These are phyloP conservation scores for Brettanomyces custersianus DNA, from an alignment of 805 yeast species.

Conservation along the genomic window DNA sequence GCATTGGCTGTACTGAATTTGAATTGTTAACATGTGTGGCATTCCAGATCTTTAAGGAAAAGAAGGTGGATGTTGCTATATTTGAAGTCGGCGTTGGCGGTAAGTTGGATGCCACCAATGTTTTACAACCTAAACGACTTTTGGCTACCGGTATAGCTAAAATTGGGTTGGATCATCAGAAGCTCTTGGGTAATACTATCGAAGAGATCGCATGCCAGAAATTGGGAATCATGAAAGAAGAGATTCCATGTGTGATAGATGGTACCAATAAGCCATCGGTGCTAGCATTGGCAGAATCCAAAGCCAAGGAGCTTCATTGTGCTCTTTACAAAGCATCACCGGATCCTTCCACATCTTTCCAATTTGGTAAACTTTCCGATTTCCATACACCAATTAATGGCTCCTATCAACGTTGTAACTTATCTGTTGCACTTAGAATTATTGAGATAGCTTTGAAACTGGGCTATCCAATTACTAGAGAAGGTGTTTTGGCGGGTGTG, in stretches of 20 bases:
- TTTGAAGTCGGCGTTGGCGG: conserved; percentile 97
- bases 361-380: conserved; percentile 7
- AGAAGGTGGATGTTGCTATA: conserved; percentile 62
- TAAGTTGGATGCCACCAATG: conserved; percentile 80
- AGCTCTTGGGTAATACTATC: conserved; percentile 60
- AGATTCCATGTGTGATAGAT: conserved; percentile 62
- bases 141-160: conserved; percentile 69
- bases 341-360: conserved; percentile 3
- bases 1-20: conserved; percentile 74
- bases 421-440: conserved; percentile 57
- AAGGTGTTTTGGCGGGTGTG: conserved; percentile 42
- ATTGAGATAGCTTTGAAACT: conserved; percentile 28
- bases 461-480: conserved; percentile 16
- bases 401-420: conserved; percentile 59
- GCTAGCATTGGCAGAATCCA: conserved; percentile 32
- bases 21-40: conserved; percentile 84
- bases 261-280: conserved; percentile 51
- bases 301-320: conserved; percentile 28
- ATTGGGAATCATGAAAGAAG: conserved; percentile 72
- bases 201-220: conserved; percentile 65
- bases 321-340: conserved; percentile 13
- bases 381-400: conserved; percentile 40
- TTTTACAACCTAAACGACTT: conserved; percentile 35
- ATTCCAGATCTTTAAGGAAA: conserved; percentile 56
- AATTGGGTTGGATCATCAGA: conserved; percentile 80